phyloP scores from a whole-genome alignment of 257 asterid genomes.

The Salvia splendens region DNA sequence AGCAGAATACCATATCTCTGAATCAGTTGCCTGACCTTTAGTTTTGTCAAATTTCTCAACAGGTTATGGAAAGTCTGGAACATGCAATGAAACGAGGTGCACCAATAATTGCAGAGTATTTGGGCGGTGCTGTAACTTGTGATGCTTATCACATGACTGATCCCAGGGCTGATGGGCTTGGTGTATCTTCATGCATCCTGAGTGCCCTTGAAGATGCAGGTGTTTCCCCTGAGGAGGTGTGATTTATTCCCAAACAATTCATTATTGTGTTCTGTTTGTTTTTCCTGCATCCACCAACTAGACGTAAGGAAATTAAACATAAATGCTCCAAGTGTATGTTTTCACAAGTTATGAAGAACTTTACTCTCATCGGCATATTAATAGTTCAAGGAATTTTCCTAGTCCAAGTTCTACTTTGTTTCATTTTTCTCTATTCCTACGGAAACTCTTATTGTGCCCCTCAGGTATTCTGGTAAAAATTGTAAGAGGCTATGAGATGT shows the following conservation, averaged over 20 bases:
- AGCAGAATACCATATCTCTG: background rate
- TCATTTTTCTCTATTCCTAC: background rate
- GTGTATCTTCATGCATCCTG: slow-evolving; percentile 88
- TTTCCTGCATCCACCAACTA: background rate
- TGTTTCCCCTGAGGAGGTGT: slow-evolving; percentile 90
- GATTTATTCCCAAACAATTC: slow-evolving; percentile 24
- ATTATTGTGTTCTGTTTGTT: background rate
- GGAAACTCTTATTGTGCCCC: slow-evolving; percentile 1
- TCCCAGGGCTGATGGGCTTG: slow-evolving; percentile 97
- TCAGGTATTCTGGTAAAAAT: background rate
- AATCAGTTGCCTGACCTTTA: slow-evolving; percentile 12
- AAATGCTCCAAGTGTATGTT: background rate
- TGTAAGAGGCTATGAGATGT: slow-evolving; percentile 17
- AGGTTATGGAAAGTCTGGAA: slow-evolving; percentile 98
- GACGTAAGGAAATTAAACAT: background rate
- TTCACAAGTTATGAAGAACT: slow-evolving; percentile 4
- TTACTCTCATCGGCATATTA: slow-evolving; percentile 5
- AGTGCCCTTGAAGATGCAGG: slow-evolving; percentile 86
- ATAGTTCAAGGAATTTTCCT: background rate
- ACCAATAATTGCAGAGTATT: slow-evolving; percentile 88
- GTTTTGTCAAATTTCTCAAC: slow-evolving; percentile 29
- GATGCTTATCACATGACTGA: slow-evolving; percentile 98
- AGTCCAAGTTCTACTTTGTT: background rate
- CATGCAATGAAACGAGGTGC: slow-evolving; percentile 95
- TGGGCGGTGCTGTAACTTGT: slow-evolving; percentile 95